Percentiles rank a stretch among this genome's conserved stretches.
Evolutionary conservation across 2,329 filamentous ascomycete species (phyloP).

Genomic region (Diaporthe vaccinii): DNA sequence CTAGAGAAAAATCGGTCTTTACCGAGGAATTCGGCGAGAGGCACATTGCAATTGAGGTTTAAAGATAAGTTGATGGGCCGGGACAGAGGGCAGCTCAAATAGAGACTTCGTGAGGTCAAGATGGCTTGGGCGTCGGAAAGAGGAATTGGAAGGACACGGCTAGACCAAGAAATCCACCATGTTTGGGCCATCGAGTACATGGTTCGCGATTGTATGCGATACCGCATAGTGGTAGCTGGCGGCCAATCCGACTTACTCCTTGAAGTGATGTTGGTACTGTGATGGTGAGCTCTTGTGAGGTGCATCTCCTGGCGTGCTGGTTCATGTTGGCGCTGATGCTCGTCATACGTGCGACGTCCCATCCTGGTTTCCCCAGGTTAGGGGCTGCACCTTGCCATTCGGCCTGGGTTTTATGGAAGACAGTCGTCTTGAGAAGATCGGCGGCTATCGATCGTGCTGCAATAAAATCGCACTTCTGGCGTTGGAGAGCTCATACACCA

Average conservation of each 20-base stretch:
- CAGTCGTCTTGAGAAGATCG: too few species aligned
- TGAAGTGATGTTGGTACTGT: too few species aligned
- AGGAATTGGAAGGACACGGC: not conserved
- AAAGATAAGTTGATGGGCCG: not conserved
- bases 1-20: not conserved
- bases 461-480: too few species aligned
- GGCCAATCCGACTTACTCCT: not conserved
- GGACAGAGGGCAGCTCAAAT: not conserved
- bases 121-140: not conserved
- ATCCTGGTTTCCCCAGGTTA: not conserved
- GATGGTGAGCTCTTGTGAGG: not conserved
- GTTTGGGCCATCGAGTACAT: not conserved
- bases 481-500: not conserved
- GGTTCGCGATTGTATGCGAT: not conserved
- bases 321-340: not conserved
- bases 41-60: not conserved
- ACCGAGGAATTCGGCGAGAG: not conserved
- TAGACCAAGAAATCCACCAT: not conserved
- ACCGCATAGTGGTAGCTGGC: not conserved
- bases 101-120: not conserved
- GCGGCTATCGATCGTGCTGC: not conserved
- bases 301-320: not conserved
- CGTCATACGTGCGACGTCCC: not conserved
- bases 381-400: too few species aligned
- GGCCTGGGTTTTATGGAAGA: not conserved